Evolutionary conservation across 371 early-diverging fungal genomes (phyloP).

Genomic region (Zopfochytrium polystomum): DNA sequence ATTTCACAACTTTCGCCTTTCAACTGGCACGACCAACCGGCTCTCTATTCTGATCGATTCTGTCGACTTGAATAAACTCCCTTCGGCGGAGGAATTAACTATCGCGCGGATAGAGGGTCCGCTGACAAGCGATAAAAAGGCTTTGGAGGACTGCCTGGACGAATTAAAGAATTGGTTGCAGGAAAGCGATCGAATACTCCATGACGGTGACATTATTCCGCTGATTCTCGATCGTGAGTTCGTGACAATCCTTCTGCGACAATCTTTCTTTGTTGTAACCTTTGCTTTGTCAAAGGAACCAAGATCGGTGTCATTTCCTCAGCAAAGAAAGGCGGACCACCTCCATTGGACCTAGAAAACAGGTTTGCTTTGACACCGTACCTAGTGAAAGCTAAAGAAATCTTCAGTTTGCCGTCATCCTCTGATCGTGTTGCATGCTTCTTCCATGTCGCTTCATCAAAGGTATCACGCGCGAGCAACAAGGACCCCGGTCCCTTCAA

Average conservation of each 20-base stretch:
- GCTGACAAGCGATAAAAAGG: slow-evolving; percentile 63
- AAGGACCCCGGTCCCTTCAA: background rate
- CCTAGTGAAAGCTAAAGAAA: background rate
- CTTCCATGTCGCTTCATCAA: background rate
- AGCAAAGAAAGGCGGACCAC: background rate
- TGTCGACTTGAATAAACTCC: no score
- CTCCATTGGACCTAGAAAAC: background rate
- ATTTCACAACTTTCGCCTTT: background rate
- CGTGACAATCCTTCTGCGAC: slow-evolving; percentile 34
- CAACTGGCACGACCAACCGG: background rate
- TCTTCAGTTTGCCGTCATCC: background rate
- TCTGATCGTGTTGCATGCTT: background rate
- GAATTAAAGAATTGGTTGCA: slow-evolving; percentile 30
- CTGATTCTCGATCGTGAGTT: slow-evolving; percentile 67
- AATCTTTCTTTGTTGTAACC: background rate
- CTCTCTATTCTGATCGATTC: background rate
- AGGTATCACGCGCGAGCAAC: background rate
- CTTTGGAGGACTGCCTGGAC: slow-evolving; percentile 61
- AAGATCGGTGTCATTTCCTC: background rate
- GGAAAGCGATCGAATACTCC: slow-evolving; percentile 1
- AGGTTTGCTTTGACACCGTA: background rate
- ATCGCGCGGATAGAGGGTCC: slow-evolving; percentile 77
- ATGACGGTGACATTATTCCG: slow-evolving; percentile 8
- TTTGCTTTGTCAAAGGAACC: background rate
- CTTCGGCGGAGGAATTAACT: slow-evolving; percentile 50